A percentile compares a stretch with the other conserved stretches of the same genome.
These are phyloP conservation scores for Paxillus rubicundulus DNA, from an alignment of 768 basidiomycete genomes.

Conservation along the genomic window DNA sequence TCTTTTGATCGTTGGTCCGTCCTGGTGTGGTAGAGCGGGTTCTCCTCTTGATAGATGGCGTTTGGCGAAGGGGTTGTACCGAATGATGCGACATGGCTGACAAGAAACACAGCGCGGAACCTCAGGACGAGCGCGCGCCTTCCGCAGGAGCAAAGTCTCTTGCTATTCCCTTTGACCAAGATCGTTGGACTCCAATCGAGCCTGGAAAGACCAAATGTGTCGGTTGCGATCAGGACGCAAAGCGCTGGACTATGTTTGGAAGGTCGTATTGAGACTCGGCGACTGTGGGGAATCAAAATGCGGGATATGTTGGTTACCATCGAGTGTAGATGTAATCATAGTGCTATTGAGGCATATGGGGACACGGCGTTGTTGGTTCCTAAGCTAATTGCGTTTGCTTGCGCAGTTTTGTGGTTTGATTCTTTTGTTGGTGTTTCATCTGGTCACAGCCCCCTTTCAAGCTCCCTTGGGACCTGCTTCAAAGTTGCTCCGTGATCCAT, in stretches of 20 bases:
- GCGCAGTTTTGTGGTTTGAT: no score
- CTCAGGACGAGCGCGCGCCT: constrained; percentile 91
- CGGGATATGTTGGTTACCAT: not conserved
- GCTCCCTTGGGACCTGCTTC: no score
- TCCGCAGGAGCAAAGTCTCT: constrained; percentile 97
- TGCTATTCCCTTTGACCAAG: constrained; percentile 94
- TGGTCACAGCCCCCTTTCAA: no score
- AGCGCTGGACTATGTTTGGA: constrained; percentile 97
- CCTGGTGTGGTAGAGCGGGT: not conserved
- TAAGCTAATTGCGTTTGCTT: no score
- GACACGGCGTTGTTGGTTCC: no score
- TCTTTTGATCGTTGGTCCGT: not conserved
- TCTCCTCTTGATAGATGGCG: not conserved
- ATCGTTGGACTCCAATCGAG: constrained; percentile 74
- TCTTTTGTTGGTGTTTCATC: no score
- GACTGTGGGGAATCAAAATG: not conserved
- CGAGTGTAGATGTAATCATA: not conserved
- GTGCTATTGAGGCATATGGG: not conserved
- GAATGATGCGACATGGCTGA: constrained; percentile 4
- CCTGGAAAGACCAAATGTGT: constrained; percentile 87
- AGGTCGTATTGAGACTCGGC: constrained; percentile 60
- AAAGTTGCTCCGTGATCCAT: no score
- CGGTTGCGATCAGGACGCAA: constrained; percentile 83
- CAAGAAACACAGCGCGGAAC: constrained; percentile 62
- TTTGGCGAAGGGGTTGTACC: not conserved